Conservation (phyloP, 805 yeast genomes). For the Wickerhamomyces mucosus region DNA sequence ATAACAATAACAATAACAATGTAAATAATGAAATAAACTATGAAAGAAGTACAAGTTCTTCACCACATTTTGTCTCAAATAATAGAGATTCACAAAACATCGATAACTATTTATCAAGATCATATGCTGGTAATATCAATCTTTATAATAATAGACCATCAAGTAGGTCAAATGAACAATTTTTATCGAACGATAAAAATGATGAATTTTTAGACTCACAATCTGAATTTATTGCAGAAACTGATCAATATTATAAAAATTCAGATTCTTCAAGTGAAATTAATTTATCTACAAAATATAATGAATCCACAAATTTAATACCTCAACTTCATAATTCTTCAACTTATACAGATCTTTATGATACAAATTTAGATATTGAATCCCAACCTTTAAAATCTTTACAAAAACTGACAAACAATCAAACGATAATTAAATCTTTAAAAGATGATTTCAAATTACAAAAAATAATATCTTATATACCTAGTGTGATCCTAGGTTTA, state of each 20-base stretch:
- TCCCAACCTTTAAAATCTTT: slow-evolving; percentile 4
- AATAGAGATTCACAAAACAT: background rate
- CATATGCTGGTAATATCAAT: background rate
- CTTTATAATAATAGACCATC: background rate
- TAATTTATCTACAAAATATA: background rate
- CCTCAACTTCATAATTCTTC: background rate
- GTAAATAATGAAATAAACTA: slow-evolving; percentile 1
- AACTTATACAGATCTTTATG: background rate
- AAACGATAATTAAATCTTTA: slow-evolving; percentile 5
- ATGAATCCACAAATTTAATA: background rate
- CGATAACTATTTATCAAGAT: background rate
- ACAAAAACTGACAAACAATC: slow-evolving; percentile 3
- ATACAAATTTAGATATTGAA: slow-evolving; percentile 8
- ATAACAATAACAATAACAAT: slow-evolving; percentile 4
- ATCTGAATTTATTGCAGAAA: background rate
- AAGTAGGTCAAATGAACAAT: background rate
- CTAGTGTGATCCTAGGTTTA: slow-evolving; percentile 81
- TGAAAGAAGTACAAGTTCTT: background rate
- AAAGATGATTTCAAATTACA: slow-evolving; percentile 7
- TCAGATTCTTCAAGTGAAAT: background rate
- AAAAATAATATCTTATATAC: slow-evolving; percentile 27
- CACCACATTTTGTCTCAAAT: background rate
- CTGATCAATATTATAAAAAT: background rate
- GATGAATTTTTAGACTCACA: background rate
- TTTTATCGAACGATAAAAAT: background rate